Percentiles rank a stretch among this genome's conserved stretches.
Conservation (phyloP, 495 filamentous ascomycete species). For the Tuber brumale region DNA sequence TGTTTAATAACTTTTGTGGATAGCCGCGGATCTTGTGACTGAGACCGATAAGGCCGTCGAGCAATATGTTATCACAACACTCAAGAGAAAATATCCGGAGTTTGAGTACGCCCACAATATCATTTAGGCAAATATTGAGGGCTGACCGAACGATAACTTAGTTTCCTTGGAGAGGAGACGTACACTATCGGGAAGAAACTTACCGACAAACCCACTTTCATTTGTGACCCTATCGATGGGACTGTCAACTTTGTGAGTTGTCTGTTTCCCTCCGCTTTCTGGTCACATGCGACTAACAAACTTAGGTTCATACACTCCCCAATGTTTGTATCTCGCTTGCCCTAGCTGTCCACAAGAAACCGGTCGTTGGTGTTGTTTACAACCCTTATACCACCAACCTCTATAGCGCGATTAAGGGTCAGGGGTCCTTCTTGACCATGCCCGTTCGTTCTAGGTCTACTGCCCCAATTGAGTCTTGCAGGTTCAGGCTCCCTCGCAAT, state of each 20-base stretch:
- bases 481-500: slow-evolving; percentile 55
- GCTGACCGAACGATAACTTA: slow-evolving; percentile 16
- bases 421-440: slow-evolving; percentile 59
- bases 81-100: slow-evolving; percentile 58
- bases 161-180: slow-evolving; percentile 79
- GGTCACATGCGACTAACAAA: neutral
- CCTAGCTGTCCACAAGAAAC: slow-evolving; percentile 56
- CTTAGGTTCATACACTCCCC: slow-evolving; percentile 62
- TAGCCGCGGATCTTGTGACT: slow-evolving; percentile 78
- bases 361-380: slow-evolving; percentile 74
- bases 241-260: slow-evolving; percentile 66
- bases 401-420: slow-evolving; percentile 60
- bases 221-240: slow-evolving; percentile 86
- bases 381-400: slow-evolving; percentile 53
- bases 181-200: slow-evolving; percentile 62
- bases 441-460: slow-evolving; percentile 43
- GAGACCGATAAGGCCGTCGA: slow-evolving; percentile 82
- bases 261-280: neutral
- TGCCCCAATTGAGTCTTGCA: slow-evolving; percentile 40
- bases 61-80: slow-evolving; percentile 59
- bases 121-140: neutral
- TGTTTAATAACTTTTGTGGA: slow-evolving; percentile 17
- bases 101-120: slow-evolving; percentile 48
- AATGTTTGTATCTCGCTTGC: slow-evolving; percentile 77
- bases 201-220: slow-evolving; percentile 68